Evolutionary conservation across 1,139 yeast species (phyloP).

Genomic region (Suhomyces chickasaworum): DNA sequence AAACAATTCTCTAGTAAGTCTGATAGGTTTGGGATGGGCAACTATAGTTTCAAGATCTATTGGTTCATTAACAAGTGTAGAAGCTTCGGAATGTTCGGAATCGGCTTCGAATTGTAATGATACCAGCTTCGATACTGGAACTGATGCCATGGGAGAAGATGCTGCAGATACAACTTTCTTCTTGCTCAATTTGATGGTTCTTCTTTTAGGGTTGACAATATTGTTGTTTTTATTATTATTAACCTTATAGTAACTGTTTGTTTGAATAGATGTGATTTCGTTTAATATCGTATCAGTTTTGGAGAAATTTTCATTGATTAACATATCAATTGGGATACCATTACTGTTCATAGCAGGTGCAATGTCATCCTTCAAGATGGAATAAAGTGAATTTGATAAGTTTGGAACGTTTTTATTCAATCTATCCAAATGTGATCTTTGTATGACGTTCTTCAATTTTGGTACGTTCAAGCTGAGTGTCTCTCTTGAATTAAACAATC

Average conservation of each 20-base stretch:
- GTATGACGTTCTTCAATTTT: conserved; percentile 55
- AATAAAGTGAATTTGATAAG: conserved; percentile 40
- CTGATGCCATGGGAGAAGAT: conserved; percentile 4
- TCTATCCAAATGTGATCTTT: conserved; percentile 51
- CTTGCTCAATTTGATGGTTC: conserved; percentile 44
- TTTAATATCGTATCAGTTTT: conserved; percentile 42
- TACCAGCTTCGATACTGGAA: conserved; percentile 5
- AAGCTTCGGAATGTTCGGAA: conserved; percentile 15
- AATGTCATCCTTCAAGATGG: conserved; percentile 24
- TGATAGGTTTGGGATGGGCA: conserved; percentile 32
- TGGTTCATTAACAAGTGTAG: conserved; percentile 19
- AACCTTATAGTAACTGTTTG: conserved; percentile 41
- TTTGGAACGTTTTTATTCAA: conserved; percentile 43
- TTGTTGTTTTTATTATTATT: conserved; percentile 31
- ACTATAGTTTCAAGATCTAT: conserved; percentile 12
- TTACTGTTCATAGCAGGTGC: conserved; percentile 22
- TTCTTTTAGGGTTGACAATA: conserved; percentile 47
- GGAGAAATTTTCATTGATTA: conserved; percentile 31
- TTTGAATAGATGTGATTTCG: conserved; percentile 52
- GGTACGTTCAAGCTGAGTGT: conserved; percentile 72
- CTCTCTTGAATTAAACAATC: conserved; percentile 76
- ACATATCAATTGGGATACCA: conserved; percentile 43
- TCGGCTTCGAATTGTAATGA: conserved; percentile 8
- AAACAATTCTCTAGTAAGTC: conserved; percentile 21
- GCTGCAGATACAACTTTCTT: conserved; percentile 20